These are phyloP conservation scores for Lipomyces mesembrius DNA, from an alignment of 805 yeast genomes.

Conservation along the genomic window DNA sequence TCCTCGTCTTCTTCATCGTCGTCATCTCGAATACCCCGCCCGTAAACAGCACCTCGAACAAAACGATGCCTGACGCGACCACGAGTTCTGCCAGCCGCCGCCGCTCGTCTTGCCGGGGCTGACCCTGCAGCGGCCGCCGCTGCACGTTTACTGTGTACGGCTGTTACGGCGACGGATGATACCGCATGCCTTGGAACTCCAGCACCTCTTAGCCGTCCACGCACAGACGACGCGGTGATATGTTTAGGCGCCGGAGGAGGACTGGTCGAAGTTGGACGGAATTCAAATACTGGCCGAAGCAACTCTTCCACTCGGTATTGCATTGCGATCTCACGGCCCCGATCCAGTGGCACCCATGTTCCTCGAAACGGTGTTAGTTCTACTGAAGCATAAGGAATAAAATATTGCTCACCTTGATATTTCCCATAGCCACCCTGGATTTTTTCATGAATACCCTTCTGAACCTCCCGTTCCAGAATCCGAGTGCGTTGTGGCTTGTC, in stretches of 20 bases:
- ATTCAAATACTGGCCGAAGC: slow-evolving; percentile 69
- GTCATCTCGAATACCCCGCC: slow-evolving; percentile 12
- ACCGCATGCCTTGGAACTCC: slow-evolving; percentile 21
- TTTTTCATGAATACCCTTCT: slow-evolving; percentile 84
- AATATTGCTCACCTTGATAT: slow-evolving; percentile 69
- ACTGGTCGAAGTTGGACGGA: slow-evolving; percentile 59
- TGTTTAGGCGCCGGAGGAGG: slow-evolving; percentile 67
- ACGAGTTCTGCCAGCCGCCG: slow-evolving; percentile 29
- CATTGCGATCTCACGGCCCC: slow-evolving; percentile 70
- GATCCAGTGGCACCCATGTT: slow-evolving; percentile 88
- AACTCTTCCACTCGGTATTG: slow-evolving; percentile 66
- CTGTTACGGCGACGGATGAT: slow-evolving; percentile 10
- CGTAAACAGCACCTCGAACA: slow-evolving; percentile 1
- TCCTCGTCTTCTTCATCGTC: slow-evolving; percentile 27
- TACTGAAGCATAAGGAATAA: background rate
- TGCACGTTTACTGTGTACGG: slow-evolving; percentile 8
- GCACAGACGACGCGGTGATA: slow-evolving; percentile 43
- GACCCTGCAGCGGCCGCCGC: slow-evolving; percentile 14
- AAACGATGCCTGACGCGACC: slow-evolving; percentile 18
- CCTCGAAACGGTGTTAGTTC: slow-evolving; percentile 56
- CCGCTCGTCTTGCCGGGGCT: slow-evolving; percentile 12
- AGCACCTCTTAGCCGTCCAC: slow-evolving; percentile 29
- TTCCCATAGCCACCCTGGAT: slow-evolving; percentile 97
- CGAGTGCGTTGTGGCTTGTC: slow-evolving; percentile 94
- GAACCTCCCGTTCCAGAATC: slow-evolving; percentile 91